These are phyloP conservation scores for Beta corolliflora DNA, from an alignment of 179 eudicot species.

Conservation along the genomic window DNA sequence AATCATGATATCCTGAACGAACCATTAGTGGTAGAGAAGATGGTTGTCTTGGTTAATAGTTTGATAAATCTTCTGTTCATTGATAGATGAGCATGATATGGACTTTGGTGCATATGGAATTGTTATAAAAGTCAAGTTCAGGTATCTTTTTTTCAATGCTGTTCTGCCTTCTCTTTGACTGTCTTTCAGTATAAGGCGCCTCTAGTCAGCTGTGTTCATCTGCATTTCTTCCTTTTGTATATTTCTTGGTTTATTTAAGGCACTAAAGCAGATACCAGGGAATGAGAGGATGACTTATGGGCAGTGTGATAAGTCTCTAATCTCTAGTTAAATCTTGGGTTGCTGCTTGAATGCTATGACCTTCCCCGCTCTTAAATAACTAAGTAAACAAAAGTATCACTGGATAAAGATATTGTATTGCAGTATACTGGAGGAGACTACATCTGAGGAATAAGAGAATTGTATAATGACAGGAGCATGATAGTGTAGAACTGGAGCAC, in stretches of 20 bases:
- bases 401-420: not conserved
- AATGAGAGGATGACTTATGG: not conserved
- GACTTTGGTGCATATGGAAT: constrained; percentile 88
- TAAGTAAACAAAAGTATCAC: not conserved
- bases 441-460: not conserved
- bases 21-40: not conserved
- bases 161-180: constrained; percentile 9
- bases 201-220: constrained; percentile 12
- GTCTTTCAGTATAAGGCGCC: not conserved
- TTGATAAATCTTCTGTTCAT: constrained; percentile 23
- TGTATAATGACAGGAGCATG: not conserved
- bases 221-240: constrained; percentile 12
- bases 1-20: not conserved
- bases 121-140: constrained; percentile 92
- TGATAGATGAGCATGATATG: constrained; percentile 82
- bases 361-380: not conserved
- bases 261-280: not conserved
- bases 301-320: not conserved
- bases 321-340: not conserved
- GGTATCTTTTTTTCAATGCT: constrained; percentile 43
- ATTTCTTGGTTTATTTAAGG: not conserved
- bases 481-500: not conserved
- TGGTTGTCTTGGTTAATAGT: constrained; percentile 3
- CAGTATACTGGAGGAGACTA: not conserved
- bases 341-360: not conserved